Base-by-base conservation (phyloP, 2,329 filamentous ascomycete genomes). In the Nigrograna mackinnonii region DNA sequence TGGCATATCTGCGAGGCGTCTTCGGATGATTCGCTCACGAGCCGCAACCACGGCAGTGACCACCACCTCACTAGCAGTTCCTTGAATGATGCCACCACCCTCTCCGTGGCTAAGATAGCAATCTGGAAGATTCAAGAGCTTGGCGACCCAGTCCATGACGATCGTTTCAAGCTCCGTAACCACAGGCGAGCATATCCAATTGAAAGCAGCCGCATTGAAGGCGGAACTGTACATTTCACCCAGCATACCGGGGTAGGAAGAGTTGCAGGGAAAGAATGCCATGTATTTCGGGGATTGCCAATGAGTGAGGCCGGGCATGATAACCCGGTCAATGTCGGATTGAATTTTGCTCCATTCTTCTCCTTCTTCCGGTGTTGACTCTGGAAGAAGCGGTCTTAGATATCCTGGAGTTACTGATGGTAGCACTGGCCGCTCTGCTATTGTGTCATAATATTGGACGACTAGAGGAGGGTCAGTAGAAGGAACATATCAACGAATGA, bases 231-330 rank as follows among this genome's bases (percentile, higher is more conserved):
- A 97, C 75, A 97, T 84, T 71, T 97, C 92, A 16, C 90, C 92
- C 9, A 97, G 79, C 67, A 96, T 92, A 20, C 85, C 82, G 0
- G 92, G 91, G 64, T 86, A 96, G 24, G 86, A 89, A 39, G 85
- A 84, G 18, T 83, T 84, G 37, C 89, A 89, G 1, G 92, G 88
- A 71, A 94, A 97, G 77, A 95, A 97, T 33, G 92, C 92, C 82
- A 96, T 89, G 78, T 96, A 97, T 63, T 92, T 91, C 22, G 65
- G 92, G 2, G 85, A 89, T 66, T 95, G 86, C 91, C 92, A 97
- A 71, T 96, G 92, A 0, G 92, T 96, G 41, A 97, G 77, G 5
- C 92, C 92, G 0, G 92, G 92, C 64, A 96, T 83, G 62, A 97
- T 96, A 65, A 94, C 89, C 33, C 79, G 73, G 57, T 91, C 86